These are phyloP conservation scores for Diaporthe destruens DNA, from an alignment of 2,329 filamentous ascomycete species.

Conservation along the genomic window DNA sequence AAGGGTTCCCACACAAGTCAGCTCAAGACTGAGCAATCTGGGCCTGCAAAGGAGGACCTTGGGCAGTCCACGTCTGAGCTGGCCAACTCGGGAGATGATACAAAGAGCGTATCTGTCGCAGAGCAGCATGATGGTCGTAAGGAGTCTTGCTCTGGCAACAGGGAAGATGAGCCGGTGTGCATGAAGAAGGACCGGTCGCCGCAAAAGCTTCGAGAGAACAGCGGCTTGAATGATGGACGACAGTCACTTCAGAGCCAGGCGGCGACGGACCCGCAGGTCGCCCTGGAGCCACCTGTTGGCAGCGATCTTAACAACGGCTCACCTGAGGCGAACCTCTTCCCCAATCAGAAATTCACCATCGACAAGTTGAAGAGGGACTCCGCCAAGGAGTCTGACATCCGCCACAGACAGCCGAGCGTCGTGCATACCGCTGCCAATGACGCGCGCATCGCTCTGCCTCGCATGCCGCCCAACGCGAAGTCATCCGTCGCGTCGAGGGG, in stretches of 20 bases:
- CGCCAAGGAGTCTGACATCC: not conserved
- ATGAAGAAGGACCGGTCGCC: conserved; percentile 40
- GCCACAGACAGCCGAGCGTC: conserved; percentile 1
- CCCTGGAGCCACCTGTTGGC: conserved; percentile 25
- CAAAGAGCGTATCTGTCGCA: not conserved
- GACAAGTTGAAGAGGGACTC: conserved; percentile 35
- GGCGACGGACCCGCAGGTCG: conserved; percentile 18
- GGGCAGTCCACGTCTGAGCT: not conserved
- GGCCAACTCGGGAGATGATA: not conserved
- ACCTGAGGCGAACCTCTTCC: conserved; percentile 30
- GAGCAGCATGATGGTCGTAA: not conserved
- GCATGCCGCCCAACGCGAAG: conserved; percentile 20
- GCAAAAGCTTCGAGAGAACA: conserved; percentile 31
- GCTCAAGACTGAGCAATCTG: conserved; percentile 1
- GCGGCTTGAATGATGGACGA: conserved; percentile 4
- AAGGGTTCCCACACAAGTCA: conserved; percentile 28
- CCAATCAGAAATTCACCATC: conserved; percentile 38
- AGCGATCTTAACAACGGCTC: conserved; percentile 11
- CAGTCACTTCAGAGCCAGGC: not conserved
- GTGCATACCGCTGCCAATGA: conserved; percentile 1
- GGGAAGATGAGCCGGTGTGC: conserved; percentile 52
- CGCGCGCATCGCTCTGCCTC: conserved; percentile 34
- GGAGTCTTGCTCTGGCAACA: conserved; percentile 45
- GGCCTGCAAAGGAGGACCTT: not conserved
- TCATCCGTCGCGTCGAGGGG: conserved; percentile 9